Conservation (phyloP, 495 filamentous ascomycete species). For the Sordaria brevicollis region DNA sequence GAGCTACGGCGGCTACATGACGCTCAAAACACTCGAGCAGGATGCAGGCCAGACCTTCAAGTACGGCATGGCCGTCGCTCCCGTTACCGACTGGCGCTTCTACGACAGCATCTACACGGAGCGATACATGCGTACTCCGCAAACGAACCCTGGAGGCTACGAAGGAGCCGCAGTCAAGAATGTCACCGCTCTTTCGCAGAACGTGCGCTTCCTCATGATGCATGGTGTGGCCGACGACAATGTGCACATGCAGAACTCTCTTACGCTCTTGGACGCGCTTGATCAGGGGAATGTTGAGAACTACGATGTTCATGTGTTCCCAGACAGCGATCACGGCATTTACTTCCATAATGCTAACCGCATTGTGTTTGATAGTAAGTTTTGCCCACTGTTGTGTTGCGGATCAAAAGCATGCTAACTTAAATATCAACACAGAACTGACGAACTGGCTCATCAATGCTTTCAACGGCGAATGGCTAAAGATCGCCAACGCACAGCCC, state of each 20-base stretch:
- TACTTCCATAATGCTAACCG: constrained; percentile 87
- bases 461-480: constrained; percentile 92
- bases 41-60: constrained; percentile 84
- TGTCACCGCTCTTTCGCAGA: constrained; percentile 54
- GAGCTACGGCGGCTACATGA: constrained; percentile 96
- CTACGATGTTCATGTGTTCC: constrained; percentile 93
- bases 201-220: constrained; percentile 84
- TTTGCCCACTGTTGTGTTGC: neutral
- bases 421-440: constrained; percentile 46
- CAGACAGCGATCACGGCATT: constrained; percentile 92
- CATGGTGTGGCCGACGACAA: constrained; percentile 94
- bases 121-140: constrained; percentile 88
- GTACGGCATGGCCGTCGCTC: constrained; percentile 96
- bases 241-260: constrained; percentile 88
- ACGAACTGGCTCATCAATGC: constrained; percentile 92
- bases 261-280: constrained; percentile 76
- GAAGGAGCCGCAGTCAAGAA: constrained; percentile 63
- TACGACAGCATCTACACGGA: constrained; percentile 97
- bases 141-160: constrained; percentile 71
- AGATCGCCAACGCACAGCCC: constrained; percentile 59
- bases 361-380: constrained; percentile 91
- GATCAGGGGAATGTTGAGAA: constrained; percentile 81
- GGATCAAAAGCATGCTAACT: constrained; percentile 13
- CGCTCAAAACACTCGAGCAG: constrained; percentile 87
- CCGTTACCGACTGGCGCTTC: constrained; percentile 93